phyloP scores from a whole-genome alignment of 495 filamentous ascomycete species.

The Lophiostoma macrostomum region DNA sequence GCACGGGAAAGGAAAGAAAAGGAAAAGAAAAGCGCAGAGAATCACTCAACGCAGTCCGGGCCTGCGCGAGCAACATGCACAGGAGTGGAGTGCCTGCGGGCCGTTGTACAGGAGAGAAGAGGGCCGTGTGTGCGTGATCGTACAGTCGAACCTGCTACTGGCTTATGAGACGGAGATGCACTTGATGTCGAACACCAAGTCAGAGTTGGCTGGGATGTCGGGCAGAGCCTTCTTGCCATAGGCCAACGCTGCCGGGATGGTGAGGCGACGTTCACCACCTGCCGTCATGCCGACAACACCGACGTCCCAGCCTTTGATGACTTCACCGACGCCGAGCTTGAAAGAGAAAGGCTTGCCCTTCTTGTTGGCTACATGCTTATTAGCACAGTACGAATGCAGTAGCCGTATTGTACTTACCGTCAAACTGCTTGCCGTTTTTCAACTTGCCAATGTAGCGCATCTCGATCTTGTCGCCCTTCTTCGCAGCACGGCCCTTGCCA shows the following conservation, averaged over 20 bases:
- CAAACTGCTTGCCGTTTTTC: constrained; percentile 86
- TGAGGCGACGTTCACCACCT: constrained; percentile 88
- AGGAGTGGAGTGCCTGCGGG: constrained; percentile 33
- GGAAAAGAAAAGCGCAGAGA: not conserved
- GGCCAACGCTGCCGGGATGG: constrained; percentile 75
- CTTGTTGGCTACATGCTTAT: constrained; percentile 72
- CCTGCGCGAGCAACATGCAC: constrained; percentile 25
- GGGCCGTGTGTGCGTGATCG: constrained; percentile 9
- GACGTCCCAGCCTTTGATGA: constrained; percentile 98
- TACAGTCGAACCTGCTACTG: not conserved
- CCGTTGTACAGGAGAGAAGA: constrained; percentile 30
- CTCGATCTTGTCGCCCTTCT: constrained; percentile 79
- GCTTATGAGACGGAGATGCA: constrained; percentile 61
- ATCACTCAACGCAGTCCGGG: constrained; percentile 3
- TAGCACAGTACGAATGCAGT: constrained; percentile 30
- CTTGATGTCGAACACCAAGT: constrained; percentile 91
- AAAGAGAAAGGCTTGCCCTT: constrained; percentile 95
- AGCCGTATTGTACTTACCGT: constrained; percentile 58
- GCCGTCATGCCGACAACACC: constrained; percentile 87
- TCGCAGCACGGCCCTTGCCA: constrained; percentile 74
- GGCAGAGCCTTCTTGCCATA: constrained; percentile 78
- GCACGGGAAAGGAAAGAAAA: constrained; percentile 14
- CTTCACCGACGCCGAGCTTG: constrained; percentile 87
- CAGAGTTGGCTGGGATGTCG: constrained; percentile 86
- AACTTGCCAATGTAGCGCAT: constrained; percentile 98